phyloP scores from a whole-genome alignment of 257 asterid species.

The Ilex asprella region DNA sequence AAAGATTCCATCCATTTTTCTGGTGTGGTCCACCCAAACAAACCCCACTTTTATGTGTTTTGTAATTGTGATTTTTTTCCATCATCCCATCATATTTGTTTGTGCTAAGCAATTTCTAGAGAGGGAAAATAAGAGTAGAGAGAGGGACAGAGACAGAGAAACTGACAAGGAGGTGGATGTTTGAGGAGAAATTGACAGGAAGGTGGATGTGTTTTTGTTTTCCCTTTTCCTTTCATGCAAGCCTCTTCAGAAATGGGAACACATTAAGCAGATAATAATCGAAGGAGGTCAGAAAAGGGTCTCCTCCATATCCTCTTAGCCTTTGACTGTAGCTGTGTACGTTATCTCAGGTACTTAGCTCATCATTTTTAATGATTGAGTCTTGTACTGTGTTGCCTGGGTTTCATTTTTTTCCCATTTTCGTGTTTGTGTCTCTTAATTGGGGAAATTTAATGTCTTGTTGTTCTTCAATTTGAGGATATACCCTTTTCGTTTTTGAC shows the following conservation, averaged over 20 bases:
- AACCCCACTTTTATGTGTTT: constrained; percentile 16
- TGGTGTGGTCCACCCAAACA: constrained; percentile 17
- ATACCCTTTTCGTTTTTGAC: neutral
- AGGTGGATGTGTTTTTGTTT: constrained; percentile 11
- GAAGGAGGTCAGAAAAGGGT: constrained; percentile 19
- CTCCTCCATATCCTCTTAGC: neutral
- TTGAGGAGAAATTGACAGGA: constrained; percentile 5
- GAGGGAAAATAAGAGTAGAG: neutral
- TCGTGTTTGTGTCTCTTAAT: neutral
- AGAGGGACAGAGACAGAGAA: constrained; percentile 7
- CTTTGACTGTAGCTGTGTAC: neutral
- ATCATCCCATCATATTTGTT: constrained; percentile 8
- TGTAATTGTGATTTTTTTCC: constrained; percentile 4
- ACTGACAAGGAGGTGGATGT: constrained; percentile 3
- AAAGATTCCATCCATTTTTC: constrained; percentile 22
- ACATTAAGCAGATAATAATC: constrained; percentile 22
- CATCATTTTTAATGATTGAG: neutral
- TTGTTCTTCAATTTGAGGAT: constrained; percentile 5
- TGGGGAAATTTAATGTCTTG: neutral
- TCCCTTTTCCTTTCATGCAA: constrained; percentile 14
- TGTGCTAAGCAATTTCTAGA: constrained; percentile 1
- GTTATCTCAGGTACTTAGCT: constrained; percentile 1
- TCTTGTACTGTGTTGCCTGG: neutral
- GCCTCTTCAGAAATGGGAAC: constrained; percentile 8
- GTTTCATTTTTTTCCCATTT: neutral